Percentiles rank a stretch among this genome's conserved stretches.
Evolutionary conservation across 2,329 filamentous ascomycete species (phyloP).

Genomic region (Colletotrichum gigasporum): DNA sequence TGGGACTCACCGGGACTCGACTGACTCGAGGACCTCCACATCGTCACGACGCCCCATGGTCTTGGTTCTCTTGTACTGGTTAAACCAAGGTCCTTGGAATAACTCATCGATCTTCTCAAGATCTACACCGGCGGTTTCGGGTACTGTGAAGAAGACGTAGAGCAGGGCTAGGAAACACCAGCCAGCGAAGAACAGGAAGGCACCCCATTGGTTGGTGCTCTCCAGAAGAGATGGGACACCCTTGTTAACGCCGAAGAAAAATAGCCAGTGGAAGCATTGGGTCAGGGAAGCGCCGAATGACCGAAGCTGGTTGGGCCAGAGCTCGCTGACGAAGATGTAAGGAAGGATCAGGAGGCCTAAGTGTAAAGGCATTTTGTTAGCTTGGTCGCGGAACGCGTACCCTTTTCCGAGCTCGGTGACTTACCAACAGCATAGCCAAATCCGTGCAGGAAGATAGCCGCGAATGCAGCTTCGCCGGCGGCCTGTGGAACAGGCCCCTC

Average conservation of each 20-base stretch:
- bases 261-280: slow-evolving; percentile 53
- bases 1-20: too few species aligned
- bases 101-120: too few species aligned
- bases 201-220: slow-evolving; percentile 50
- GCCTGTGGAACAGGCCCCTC: slow-evolving; percentile 34
- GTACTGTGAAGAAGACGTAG: slow-evolving; percentile 50
- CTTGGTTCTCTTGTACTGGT: too few species aligned
- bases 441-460: slow-evolving; percentile 53
- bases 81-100: too few species aligned
- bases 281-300: slow-evolving; percentile 51
- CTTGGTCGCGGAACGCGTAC: too few species aligned
- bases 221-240: slow-evolving; percentile 45
- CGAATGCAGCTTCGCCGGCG: slow-evolving; percentile 49
- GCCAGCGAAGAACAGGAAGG: slow-evolving; percentile 51
- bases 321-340: slow-evolving; percentile 54
- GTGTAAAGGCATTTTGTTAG: too few species aligned
- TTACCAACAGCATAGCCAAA: slow-evolving; percentile 51
- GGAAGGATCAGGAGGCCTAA: slow-evolving; percentile 44
- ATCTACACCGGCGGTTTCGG: slow-evolving; percentile 40
- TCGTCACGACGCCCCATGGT: too few species aligned
- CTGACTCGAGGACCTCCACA: too few species aligned
- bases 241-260: slow-evolving; percentile 47
- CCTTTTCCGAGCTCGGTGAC: background rate
- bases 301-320: slow-evolving; percentile 55
- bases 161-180: slow-evolving; percentile 48